Evolutionary conservation across 768 basidiomycete genomes (phyloP).

Genomic region (Trametes gibbosa): DNA sequence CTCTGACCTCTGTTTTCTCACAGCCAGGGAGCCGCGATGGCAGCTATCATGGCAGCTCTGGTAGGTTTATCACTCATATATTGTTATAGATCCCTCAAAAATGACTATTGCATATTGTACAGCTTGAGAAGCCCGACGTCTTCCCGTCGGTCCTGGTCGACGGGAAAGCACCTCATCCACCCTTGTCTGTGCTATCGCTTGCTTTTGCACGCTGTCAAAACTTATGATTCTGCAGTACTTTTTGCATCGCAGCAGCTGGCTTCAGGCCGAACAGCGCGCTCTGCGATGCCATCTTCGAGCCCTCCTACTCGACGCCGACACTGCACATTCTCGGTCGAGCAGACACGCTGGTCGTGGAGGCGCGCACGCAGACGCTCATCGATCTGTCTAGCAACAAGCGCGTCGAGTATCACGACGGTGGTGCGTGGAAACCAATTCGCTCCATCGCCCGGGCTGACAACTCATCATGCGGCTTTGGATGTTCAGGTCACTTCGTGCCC

Average conservation of each 20-base stretch:
- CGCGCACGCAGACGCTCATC: constrained; percentile 59
- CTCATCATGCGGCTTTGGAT: neutral
- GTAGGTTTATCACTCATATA: constrained; percentile 36
- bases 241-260: constrained; percentile 75
- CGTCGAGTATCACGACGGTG: constrained; percentile 77
- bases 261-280: constrained; percentile 53
- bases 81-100: neutral
- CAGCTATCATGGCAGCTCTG: constrained; percentile 64
- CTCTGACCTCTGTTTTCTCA: neutral
- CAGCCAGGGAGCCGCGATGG: constrained; percentile 79
- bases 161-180: constrained; percentile 68
- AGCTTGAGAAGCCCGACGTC: constrained; percentile 53
- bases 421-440: constrained; percentile 49
- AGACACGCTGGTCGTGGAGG: constrained; percentile 71
- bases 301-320: constrained; percentile 64
- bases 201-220: neutral
- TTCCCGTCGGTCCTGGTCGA: constrained; percentile 62
- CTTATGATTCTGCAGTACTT: constrained; percentile 44
- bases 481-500: constrained; percentile 78
- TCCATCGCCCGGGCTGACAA: too few species aligned
- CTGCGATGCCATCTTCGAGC: constrained; percentile 46
- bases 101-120: neutral
- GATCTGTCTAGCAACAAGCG: constrained; percentile 53
- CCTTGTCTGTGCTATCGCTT: constrained; percentile 47
- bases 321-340: constrained; percentile 76